Evolutionary conservation across 2,329 filamentous ascomycete species (phyloP).

Genomic region (Incumbomyces delicatus): DNA sequence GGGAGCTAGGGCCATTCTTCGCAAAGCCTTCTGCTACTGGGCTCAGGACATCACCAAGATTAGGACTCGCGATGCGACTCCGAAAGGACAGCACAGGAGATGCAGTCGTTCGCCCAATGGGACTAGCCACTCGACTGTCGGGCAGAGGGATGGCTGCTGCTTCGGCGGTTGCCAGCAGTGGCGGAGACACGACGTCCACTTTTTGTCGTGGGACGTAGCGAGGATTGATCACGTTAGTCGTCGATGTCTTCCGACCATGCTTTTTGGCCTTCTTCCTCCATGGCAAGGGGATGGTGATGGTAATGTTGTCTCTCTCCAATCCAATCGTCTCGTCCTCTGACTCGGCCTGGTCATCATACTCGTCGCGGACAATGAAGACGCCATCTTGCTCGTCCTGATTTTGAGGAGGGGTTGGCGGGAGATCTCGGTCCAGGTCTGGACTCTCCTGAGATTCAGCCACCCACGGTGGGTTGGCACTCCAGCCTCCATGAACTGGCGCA

Average conservation of each 20-base stretch:
- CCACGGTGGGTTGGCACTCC: slow-evolving; percentile 20
- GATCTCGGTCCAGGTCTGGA: slow-evolving; percentile 2
- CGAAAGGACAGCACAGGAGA: slow-evolving; percentile 6
- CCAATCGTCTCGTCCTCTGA: background rate
- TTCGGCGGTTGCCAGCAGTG: background rate
- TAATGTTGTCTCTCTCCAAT: background rate
- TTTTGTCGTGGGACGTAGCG: background rate
- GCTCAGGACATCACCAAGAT: slow-evolving; percentile 4
- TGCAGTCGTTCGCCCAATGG: slow-evolving; percentile 1
- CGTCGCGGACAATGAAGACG: slow-evolving; percentile 2
- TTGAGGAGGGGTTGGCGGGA: slow-evolving; percentile 5
- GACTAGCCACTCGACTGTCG: slow-evolving; percentile 4
- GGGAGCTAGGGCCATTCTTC: slow-evolving; percentile 1
- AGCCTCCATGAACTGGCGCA: slow-evolving; percentile 32
- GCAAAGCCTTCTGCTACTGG: slow-evolving; percentile 6
- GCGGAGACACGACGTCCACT: background rate
- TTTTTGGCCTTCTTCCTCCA: slow-evolving; percentile 1
- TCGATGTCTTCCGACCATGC: background rate
- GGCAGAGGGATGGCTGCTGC: slow-evolving; percentile 4
- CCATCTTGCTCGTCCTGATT: background rate
- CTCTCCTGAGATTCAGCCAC: background rate
- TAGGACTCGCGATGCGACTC: slow-evolving; percentile 5
- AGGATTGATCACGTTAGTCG: background rate
- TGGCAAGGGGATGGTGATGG: slow-evolving; percentile 5
- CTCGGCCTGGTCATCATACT: background rate